A percentile compares a stretch with the other conserved stretches of the same genome.
Evolutionary conservation across 768 basidiomycete genomes (phyloP).

Genomic region (Kwoniella heveanensis): DNA sequence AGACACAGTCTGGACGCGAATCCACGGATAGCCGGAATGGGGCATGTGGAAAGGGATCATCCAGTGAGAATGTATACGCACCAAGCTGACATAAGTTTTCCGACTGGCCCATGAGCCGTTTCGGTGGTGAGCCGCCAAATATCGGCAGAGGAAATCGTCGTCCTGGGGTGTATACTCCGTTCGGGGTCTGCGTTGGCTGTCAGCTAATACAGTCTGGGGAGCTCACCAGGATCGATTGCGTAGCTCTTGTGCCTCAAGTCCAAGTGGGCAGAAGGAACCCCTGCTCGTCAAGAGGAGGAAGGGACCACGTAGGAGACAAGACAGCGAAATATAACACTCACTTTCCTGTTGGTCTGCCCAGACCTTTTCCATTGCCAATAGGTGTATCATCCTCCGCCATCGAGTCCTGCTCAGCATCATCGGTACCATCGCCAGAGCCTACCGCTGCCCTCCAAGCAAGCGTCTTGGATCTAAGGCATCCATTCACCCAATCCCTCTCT

Average conservation of each 20-base stretch:
- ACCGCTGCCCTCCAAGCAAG: conserved; percentile 26
- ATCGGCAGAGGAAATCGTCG: conserved; percentile 47
- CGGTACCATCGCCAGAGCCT: background rate
- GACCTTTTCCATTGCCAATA: conserved; percentile 25
- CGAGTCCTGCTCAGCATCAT: conserved; percentile 22
- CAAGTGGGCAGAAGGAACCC: too few relatives aligned
- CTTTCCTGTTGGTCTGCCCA: conserved; percentile 45
- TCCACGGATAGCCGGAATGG: too few relatives aligned
- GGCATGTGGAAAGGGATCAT: too few relatives aligned
- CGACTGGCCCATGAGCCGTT: conserved; percentile 40
- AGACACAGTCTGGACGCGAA: too few relatives aligned
- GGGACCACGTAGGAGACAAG: too few relatives aligned
- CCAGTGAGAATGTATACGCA: too few relatives aligned
- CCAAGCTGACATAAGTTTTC: conserved; percentile 40
- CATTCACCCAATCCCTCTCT: conserved; percentile 49
- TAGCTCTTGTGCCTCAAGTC: too few relatives aligned
- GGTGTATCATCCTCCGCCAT: conserved; percentile 36
- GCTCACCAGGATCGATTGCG: background rate
- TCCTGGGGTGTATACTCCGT: conserved; percentile 41
- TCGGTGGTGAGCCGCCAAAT: conserved; percentile 37
- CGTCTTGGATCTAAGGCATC: conserved; percentile 22
- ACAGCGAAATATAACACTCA: conserved; percentile 32
- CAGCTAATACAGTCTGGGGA: background rate
- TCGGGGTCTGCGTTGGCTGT: conserved; percentile 24
- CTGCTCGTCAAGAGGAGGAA: too few relatives aligned